phyloP scores from a whole-genome alignment of 2,329 filamentous ascomycete species.

The Cladophialophora psammophila region DNA sequence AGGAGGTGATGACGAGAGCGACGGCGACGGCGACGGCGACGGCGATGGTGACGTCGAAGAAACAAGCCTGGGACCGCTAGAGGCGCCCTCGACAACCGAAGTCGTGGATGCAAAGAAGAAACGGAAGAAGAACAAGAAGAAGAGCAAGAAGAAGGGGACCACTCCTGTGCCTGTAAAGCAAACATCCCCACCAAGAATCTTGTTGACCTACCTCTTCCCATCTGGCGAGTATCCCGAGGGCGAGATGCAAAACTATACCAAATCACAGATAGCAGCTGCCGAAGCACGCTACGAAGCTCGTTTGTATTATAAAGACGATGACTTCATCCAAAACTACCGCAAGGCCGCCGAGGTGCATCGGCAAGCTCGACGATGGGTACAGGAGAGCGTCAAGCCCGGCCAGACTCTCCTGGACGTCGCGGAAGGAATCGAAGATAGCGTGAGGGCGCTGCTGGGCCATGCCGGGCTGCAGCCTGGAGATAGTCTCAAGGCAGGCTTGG shows the following conservation, averaged over 20 bases:
- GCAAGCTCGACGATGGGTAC: slow-evolving; percentile 61
- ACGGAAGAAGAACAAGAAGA: slow-evolving; percentile 58
- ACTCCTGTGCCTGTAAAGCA: slow-evolving; percentile 45
- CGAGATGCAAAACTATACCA: slow-evolving; percentile 57
- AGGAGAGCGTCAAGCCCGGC: slow-evolving; percentile 60
- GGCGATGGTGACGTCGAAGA: slow-evolving; percentile 42
- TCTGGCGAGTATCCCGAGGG: slow-evolving; percentile 55
- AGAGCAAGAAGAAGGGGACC: slow-evolving; percentile 46
- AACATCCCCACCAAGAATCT: slow-evolving; percentile 56
- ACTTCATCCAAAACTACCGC: slow-evolving; percentile 62
- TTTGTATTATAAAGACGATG: slow-evolving; percentile 53
- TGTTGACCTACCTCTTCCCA: slow-evolving; percentile 56
- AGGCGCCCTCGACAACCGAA: slow-evolving; percentile 31
- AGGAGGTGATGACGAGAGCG: slow-evolving; percentile 40
- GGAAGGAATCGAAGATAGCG: slow-evolving; percentile 62
- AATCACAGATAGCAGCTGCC: slow-evolving; percentile 55
- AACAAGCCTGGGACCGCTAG: slow-evolving; percentile 36
- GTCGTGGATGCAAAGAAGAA: slow-evolving; percentile 37
- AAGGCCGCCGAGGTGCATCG: slow-evolving; percentile 65
- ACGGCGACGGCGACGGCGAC: slow-evolving; percentile 41
- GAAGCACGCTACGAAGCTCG: slow-evolving; percentile 54
- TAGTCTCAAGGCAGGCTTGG: slow-evolving; percentile 60
- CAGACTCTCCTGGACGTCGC: slow-evolving; percentile 59
- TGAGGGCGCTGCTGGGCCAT: slow-evolving; percentile 59
- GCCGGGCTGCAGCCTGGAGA: slow-evolving; percentile 61